Evolutionary conservation across 1,284 basidiomycete species (phyloP).

Genomic region (Ceratobasidium sp.): DNA sequence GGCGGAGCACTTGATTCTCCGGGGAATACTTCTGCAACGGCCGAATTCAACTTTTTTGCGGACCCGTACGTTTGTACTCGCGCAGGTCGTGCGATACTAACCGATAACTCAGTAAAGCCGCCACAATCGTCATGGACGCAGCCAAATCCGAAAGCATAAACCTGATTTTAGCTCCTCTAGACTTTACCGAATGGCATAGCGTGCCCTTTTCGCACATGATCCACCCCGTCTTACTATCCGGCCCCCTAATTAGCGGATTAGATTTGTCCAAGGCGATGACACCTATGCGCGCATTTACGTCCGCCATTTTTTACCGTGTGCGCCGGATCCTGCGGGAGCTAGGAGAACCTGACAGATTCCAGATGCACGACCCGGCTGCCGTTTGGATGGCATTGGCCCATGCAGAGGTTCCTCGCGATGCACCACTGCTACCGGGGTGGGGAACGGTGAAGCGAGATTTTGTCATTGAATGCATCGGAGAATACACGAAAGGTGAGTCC

Average conservation of each 20-base stretch:
- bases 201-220: conserved; percentile 73
- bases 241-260: conserved; percentile 42
- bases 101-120: conserved; percentile 40
- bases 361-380: conserved; percentile 84
- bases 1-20: conserved; percentile 96
- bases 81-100: not conserved
- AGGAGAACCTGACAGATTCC: conserved; percentile 78
- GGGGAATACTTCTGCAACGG: conserved; percentile 83
- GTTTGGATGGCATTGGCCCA: conserved; percentile 80
- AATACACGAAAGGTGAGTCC: conserved; percentile 50
- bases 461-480: conserved; percentile 54
- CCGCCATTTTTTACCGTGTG: conserved; percentile 76
- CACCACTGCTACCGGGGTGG: conserved; percentile 49
- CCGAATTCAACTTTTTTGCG: conserved; percentile 95
- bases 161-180: conserved; percentile 76
- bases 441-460: conserved; percentile 50
- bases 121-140: conserved; percentile 40
- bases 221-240: conserved; percentile 57
- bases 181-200: conserved; percentile 80
- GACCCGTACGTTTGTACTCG: conserved; percentile 68
- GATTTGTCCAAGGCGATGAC: conserved; percentile 45
- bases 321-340: conserved; percentile 69
- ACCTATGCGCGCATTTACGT: conserved; percentile 71
- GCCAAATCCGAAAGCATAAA: conserved; percentile 50
- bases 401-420: conserved; percentile 50